Conservation (phyloP, 2,329 filamentous ascomycete species). For the Aspergillus sp. region DNA sequence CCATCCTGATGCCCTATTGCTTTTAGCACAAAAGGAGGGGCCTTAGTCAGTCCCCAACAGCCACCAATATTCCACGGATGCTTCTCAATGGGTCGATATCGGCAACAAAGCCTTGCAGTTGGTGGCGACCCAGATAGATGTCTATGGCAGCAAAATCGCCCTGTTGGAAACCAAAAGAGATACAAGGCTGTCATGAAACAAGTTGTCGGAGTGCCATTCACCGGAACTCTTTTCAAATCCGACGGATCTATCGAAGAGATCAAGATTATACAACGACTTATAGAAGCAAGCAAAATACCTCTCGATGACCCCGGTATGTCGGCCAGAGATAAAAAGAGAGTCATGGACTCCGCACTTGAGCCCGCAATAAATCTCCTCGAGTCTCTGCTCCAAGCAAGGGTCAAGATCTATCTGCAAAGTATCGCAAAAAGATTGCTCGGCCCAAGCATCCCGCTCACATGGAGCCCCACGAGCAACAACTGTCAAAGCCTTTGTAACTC, state of each 20-base stretch:
- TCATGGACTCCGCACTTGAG: neutral
- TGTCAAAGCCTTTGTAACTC: slow-evolving; percentile 36
- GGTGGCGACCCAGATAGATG: neutral
- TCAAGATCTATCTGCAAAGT: slow-evolving; percentile 26
- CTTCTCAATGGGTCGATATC: neutral
- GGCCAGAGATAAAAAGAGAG: neutral
- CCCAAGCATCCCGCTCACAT: slow-evolving; percentile 19
- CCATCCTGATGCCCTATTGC: neutral
- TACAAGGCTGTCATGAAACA: slow-evolving; percentile 38
- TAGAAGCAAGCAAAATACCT: neutral
- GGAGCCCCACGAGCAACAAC: slow-evolving; percentile 30
- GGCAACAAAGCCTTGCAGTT: neutral
- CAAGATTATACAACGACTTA: slow-evolving; percentile 16
- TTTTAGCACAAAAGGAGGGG: slow-evolving; percentile 12
- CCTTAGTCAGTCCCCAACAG: slow-evolving; percentile 7
- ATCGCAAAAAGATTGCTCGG: slow-evolving; percentile 24
- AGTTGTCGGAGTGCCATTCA: slow-evolving; percentile 34
- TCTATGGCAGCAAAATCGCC: slow-evolving; percentile 7
- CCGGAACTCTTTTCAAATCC: slow-evolving; percentile 16
- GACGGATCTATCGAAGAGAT: slow-evolving; percentile 12
- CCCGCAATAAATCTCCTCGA: slow-evolving; percentile 14
- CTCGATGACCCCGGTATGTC: slow-evolving; percentile 2
- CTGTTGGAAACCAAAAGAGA: slow-evolving; percentile 16
- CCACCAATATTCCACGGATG: slow-evolving; percentile 7
- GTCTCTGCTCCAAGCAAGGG: slow-evolving; percentile 13